phyloP scores from a whole-genome alignment of 805 yeast species.

The Lachancea thermotolerans region DNA sequence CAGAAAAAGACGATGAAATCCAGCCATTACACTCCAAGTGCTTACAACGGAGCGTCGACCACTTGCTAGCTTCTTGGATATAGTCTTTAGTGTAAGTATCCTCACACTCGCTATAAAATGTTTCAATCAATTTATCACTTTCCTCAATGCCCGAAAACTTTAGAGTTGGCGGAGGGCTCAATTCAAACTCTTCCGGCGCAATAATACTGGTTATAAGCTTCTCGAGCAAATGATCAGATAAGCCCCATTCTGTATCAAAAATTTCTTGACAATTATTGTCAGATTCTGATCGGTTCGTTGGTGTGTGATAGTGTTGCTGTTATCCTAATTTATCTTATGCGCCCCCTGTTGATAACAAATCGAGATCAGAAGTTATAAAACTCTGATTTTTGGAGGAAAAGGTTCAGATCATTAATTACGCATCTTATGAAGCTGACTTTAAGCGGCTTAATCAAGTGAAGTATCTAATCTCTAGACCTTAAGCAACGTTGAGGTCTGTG shows the following conservation, averaged over 20 bases:
- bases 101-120: not conserved
- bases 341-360: too few relatives aligned
- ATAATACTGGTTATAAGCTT: not conserved
- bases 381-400: too few relatives aligned
- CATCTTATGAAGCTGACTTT: too few relatives aligned
- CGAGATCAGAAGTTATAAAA: too few relatives aligned
- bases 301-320: too few relatives aligned
- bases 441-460: too few relatives aligned
- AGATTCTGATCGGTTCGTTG: too few relatives aligned
- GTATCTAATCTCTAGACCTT: too few relatives aligned
- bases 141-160: not conserved
- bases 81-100: not conserved
- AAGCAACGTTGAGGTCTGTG: too few relatives aligned
- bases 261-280: not conserved
- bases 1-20: conserved; percentile 12
- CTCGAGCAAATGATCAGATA: conserved; percentile 3
- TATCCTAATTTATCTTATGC: too few relatives aligned
- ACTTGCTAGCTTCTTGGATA: conserved; percentile 1
- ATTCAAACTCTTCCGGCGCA: not conserved
- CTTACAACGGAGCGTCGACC: conserved; percentile 15
- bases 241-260: not conserved
- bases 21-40: conserved; percentile 5
- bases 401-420: too few relatives aligned
- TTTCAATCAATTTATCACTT: conserved; percentile 2
- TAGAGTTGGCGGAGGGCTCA: not conserved